These are phyloP conservation scores for Mucor ambiguus DNA, from an alignment of 371 early-diverging fungal genomes.

Conservation along the genomic window DNA sequence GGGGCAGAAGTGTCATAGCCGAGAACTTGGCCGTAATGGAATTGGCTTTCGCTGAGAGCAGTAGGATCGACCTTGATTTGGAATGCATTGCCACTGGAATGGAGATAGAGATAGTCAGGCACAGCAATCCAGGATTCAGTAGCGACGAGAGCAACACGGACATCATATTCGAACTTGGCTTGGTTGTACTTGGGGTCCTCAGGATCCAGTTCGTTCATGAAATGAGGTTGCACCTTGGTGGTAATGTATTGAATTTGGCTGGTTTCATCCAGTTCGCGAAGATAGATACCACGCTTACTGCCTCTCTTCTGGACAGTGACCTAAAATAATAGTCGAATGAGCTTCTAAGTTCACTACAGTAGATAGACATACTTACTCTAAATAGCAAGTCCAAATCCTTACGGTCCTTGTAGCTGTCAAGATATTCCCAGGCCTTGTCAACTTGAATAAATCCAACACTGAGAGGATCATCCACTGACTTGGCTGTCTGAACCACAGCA, in stretches of 20 bases:
- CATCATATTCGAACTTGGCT: conserved; percentile 78
- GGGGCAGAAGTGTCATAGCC: conserved; percentile 80
- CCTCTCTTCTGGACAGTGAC: conserved; percentile 36
- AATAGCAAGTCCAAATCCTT: conserved; percentile 73
- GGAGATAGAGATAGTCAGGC: conserved; percentile 80
- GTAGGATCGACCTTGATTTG: conserved; percentile 83
- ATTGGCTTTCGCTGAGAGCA: conserved; percentile 67
- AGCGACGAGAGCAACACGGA: conserved; percentile 74
- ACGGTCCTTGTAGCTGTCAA: conserved; percentile 60
- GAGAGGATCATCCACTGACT: conserved; percentile 78
- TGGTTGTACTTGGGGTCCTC: conserved; percentile 61
- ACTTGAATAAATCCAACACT: conserved; percentile 88
- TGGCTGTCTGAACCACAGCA: conserved; percentile 77
- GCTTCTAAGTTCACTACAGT: neutral
- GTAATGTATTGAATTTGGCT: conserved; percentile 60
- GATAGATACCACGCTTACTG: conserved; percentile 80
- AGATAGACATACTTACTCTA: conserved; percentile 32
- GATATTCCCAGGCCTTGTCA: conserved; percentile 82
- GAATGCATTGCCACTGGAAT: conserved; percentile 72
- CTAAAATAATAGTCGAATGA: conserved; percentile 11
- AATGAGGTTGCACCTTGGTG: conserved; percentile 72
- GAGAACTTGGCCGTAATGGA: conserved; percentile 80
- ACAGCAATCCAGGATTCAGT: conserved; percentile 79
- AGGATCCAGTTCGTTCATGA: conserved; percentile 70
- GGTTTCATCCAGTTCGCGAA: conserved; percentile 81